Percentiles rank a stretch among this genome's conserved stretches.
These are phyloP conservation scores for Aspergillus taichungensis DNA, from an alignment of 495 filamentous ascomycete species.

Conservation along the genomic window DNA sequence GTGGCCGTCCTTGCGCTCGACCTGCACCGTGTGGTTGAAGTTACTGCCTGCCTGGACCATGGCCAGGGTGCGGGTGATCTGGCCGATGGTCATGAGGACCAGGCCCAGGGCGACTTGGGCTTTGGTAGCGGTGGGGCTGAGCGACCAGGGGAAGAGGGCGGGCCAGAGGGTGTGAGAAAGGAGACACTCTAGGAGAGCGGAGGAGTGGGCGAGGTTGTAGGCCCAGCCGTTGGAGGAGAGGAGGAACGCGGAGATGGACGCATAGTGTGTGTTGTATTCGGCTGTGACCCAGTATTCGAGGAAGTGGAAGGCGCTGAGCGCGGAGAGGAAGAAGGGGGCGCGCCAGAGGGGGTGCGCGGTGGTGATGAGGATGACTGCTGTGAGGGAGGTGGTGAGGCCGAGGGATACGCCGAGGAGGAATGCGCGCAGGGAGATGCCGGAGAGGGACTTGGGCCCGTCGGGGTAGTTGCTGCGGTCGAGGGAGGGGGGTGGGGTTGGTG, in stretches of 20 bases:
- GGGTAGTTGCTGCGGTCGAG: conserved; percentile 38
- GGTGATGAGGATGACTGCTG: conserved; percentile 34
- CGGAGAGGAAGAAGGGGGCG: conserved; percentile 65
- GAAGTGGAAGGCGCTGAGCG: conserved; percentile 83
- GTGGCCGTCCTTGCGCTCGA: conserved; percentile 55
- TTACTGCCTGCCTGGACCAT: conserved; percentile 86
- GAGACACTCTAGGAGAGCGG: conserved; percentile 63
- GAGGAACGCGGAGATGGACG: conserved; percentile 66
- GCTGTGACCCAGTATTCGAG: conserved; percentile 92
- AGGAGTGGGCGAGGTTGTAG: conserved; percentile 74
- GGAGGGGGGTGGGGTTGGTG: conserved; percentile 5
- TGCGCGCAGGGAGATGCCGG: conserved; percentile 71
- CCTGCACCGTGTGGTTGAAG: conserved; percentile 84
- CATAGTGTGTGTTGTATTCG: conserved; percentile 65
- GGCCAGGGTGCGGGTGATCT: conserved; percentile 61
- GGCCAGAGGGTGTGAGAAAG: conserved; percentile 51
- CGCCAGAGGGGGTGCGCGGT: conserved; percentile 57
- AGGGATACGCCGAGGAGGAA: conserved; percentile 48
- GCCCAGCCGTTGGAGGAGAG: conserved; percentile 76
- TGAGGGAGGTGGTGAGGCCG: conserved; percentile 34
- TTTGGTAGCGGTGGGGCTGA: conserved; percentile 9
- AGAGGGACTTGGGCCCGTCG: conserved; percentile 56
- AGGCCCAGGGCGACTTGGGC: conserved; percentile 46
- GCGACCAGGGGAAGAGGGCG: conserved; percentile 22
- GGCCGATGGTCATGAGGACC: conserved; percentile 57